Base-by-base conservation (phyloP, 2,329 filamentous ascomycete genomes). In the Aureobasidium uvarum region DNA sequence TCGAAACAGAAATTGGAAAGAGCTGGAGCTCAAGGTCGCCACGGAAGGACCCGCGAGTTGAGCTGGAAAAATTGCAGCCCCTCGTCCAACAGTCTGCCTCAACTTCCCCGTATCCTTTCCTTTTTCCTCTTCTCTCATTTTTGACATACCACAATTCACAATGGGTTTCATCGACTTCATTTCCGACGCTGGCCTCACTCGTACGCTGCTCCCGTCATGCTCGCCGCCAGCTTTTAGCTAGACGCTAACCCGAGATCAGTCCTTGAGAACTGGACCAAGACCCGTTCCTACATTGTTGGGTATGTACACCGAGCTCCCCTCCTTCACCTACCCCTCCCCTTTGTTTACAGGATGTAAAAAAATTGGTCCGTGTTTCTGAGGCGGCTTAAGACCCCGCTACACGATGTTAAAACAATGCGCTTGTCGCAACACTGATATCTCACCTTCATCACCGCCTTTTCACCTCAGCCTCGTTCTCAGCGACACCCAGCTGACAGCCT, bases 361-460 rank as follows among this genome's bases (percentile, higher is more conserved):
- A 83, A 88, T 93, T 93, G 89, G 91, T 94, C 91, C 90, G 90
- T 94, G 90, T 95, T 94, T 87, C 91, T 86, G 89, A 94, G 89
- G 87, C 88, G 89, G 86, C 85, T 92, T 90, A 94, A 94, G 90
- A 93, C 89, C 83, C 90, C 89, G 88, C 86, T 80, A 82, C 77
- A 85, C 89, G 91, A 91, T 85, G 90, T 91, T 83, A 82, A 65
- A 65, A 83, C 85, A 88, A 87, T 83, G 88, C 85, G 85, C 83
- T 84, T 74, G 82, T 85, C 89, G 89, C 89, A 90, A 78, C 84
- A 91, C 90, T 93, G 89, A 92, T 71, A 66, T 59, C 59, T 64
- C 67, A 38, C 66, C 36, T 48, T 56, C 38, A 20, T 45, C 48
- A 46, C 54, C 41, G 54, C 66, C 23, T 52, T 62, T 38, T 54